These are phyloP conservation scores for Zostera marina DNA, from an alignment of 116 monocot genomes.

Conservation along the genomic window DNA sequence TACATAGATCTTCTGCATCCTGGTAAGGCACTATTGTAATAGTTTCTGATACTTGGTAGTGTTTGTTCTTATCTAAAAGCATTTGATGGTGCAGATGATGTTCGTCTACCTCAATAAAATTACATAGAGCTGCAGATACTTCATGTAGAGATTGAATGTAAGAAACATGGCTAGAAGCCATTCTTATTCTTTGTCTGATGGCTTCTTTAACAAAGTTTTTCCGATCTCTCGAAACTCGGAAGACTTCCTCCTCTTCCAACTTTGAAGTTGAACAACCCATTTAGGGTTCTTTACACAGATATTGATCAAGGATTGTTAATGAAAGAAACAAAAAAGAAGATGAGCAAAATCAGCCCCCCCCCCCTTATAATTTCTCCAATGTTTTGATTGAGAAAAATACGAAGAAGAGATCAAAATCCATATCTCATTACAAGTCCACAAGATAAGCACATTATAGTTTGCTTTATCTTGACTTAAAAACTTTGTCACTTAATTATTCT, in stretches of 20 bases:
- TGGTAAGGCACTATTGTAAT: slow-evolving; percentile 35
- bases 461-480: neutral
- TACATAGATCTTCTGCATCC: slow-evolving; percentile 23
- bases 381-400: too few species aligned
- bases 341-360: neutral
- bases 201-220: slow-evolving; percentile 70
- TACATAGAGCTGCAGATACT: slow-evolving; percentile 43
- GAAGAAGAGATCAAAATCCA: too few species aligned
- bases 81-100: slow-evolving; percentile 20
- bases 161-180: slow-evolving; percentile 41
- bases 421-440: neutral
- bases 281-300: too few species aligned
- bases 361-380: too few species aligned
- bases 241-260: slow-evolving; percentile 49
- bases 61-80: slow-evolving; percentile 30
- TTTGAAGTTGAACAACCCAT: slow-evolving; percentile 88
- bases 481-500: slow-evolving; percentile 5
- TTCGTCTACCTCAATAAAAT: slow-evolving; percentile 38
- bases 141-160: slow-evolving; percentile 50
- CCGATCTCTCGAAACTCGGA: slow-evolving; percentile 63
- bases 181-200: slow-evolving; percentile 37
- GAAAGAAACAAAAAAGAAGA: neutral
- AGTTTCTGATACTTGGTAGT: slow-evolving; percentile 29
- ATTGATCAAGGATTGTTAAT: too few species aligned
- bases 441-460: slow-evolving; percentile 4